Evolutionary conservation across 1,284 basidiomycete genomes (phyloP).

Genomic region (Leucoagaricus sp.): DNA sequence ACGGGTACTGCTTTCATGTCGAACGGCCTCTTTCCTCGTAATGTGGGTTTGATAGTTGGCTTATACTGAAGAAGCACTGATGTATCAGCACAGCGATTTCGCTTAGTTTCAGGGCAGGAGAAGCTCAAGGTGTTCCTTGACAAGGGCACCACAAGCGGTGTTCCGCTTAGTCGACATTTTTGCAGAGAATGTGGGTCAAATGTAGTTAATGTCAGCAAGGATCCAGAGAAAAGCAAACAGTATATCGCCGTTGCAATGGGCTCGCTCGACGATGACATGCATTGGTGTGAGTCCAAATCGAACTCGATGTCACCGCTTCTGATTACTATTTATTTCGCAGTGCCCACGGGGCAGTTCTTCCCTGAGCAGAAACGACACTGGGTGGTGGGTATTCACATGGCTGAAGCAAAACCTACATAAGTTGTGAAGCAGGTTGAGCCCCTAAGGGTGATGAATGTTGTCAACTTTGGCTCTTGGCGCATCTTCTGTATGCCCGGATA

Average conservation of each 20-base stretch:
- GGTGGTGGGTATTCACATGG: slow-evolving; percentile 6
- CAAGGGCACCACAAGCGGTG: slow-evolving; percentile 12
- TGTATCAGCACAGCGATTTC: slow-evolving; percentile 9
- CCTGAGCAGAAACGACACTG: slow-evolving; percentile 10
- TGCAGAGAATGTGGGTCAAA: slow-evolving; percentile 15
- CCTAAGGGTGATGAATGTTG: neutral
- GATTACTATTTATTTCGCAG: neutral
- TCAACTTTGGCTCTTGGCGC: no score
- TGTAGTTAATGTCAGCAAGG: slow-evolving; percentile 2
- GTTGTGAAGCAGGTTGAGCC: neutral
- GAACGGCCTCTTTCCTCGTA: slow-evolving; percentile 33
- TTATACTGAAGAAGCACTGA: neutral
- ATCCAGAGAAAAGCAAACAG: slow-evolving; percentile 2
- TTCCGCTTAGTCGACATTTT: slow-evolving; percentile 14
- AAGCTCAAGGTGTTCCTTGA: slow-evolving; percentile 9
- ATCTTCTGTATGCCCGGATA: no score
- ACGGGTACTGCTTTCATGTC: slow-evolving; percentile 39
- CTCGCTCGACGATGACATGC: slow-evolving; percentile 20
- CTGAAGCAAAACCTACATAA: neutral
- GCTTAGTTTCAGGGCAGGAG: slow-evolving; percentile 2
- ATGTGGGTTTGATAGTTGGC: slow-evolving; percentile 24
- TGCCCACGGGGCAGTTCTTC: slow-evolving; percentile 9
- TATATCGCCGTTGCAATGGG: slow-evolving; percentile 20
- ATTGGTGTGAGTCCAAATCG: slow-evolving; percentile 19
- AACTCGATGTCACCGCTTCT: neutral